Percentiles rank a stretch among this genome's conserved stretches.
Evolutionary conservation across 2,329 filamentous ascomycete species (phyloP).

Genomic region (Aspergillus aculeatus): DNA sequence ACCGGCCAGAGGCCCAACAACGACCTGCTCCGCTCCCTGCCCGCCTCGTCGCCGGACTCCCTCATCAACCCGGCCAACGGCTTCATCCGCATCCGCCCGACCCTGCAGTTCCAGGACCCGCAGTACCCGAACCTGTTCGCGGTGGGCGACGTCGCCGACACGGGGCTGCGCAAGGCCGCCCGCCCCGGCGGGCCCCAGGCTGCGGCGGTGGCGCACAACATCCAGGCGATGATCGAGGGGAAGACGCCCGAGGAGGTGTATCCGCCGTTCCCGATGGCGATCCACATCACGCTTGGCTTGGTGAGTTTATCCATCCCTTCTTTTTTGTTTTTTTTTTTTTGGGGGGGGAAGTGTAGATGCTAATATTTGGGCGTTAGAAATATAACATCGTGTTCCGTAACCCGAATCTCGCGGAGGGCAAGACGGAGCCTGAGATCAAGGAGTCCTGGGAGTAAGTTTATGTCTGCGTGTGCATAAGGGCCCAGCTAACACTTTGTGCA

Average conservation of each 20-base stretch:
- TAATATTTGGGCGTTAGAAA: constrained; percentile 24
- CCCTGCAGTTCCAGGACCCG: constrained; percentile 34
- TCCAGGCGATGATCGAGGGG: constrained; percentile 33
- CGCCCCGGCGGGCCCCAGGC: constrained; percentile 34
- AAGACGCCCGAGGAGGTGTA: constrained; percentile 24
- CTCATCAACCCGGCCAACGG: constrained; percentile 37
- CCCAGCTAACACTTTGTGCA: constrained; percentile 19
- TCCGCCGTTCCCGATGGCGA: constrained; percentile 29
- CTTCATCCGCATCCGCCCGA: constrained; percentile 34
- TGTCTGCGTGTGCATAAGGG: not conserved
- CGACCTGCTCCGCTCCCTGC: constrained; percentile 35
- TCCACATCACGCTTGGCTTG: constrained; percentile 37
- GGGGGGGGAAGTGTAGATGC: not conserved
- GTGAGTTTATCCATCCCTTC: constrained; percentile 19
- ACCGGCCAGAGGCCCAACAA: constrained; percentile 52
- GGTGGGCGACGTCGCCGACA: constrained; percentile 39
- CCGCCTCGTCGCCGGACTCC: constrained; percentile 22
- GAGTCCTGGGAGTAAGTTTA: constrained; percentile 33
- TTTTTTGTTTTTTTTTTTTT: too few relatives aligned
- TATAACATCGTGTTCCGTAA: constrained; percentile 40
- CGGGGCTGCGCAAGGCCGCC: constrained; percentile 36
- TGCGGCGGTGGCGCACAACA: constrained; percentile 34
- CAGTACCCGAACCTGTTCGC: constrained; percentile 35
- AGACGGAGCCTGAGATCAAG: constrained; percentile 35
- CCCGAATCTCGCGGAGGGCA: constrained; percentile 33